phyloP scores from a whole-genome alignment of 2,329 filamentous ascomycete species.

The Aspergillus aculeatus region DNA sequence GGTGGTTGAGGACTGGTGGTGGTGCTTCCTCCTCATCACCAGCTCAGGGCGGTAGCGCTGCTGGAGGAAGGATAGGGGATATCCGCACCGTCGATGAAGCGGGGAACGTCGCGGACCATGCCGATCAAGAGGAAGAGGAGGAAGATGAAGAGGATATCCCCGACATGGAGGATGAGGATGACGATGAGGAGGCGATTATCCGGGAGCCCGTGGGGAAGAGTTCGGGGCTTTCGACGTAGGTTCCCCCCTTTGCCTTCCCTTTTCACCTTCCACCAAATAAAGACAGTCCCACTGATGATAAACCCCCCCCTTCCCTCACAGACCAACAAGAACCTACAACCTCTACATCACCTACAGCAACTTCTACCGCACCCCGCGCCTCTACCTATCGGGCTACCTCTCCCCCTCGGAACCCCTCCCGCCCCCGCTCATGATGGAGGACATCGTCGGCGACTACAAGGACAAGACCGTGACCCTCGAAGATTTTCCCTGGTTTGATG shows the following conservation, averaged over 20 bases:
- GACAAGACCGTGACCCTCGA: conserved; percentile 98
- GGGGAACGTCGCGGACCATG: conserved; percentile 73
- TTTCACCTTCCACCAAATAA: neutral
- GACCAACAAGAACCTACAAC: conserved; percentile 86
- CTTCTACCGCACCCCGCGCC: conserved; percentile 91
- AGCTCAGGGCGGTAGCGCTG: conserved; percentile 56
- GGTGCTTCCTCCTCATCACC: neutral
- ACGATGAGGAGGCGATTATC: conserved; percentile 94
- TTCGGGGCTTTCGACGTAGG: conserved; percentile 55
- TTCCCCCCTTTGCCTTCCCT: conserved; percentile 16
- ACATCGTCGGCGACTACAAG: conserved; percentile 94
- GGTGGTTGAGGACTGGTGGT: conserved; percentile 87
- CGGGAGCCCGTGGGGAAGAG: conserved; percentile 56
- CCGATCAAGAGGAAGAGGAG: conserved; percentile 52
- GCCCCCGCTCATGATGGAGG: conserved; percentile 89
- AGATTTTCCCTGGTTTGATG: conserved; percentile 92
- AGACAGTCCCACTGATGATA: too few relatives aligned
- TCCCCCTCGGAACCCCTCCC: conserved; percentile 76
- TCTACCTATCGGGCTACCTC: conserved; percentile 90
- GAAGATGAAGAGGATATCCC: conserved; percentile 75
- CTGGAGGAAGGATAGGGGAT: conserved; percentile 71
- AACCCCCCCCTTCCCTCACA: conserved; percentile 41
- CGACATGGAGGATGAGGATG: conserved; percentile 96
- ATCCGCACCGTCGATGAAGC: conserved; percentile 87
- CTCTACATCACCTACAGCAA: conserved; percentile 98